Evolutionary conservation across 1,139 yeast genomes (phyloP), one percentile per base, ranked within the genome.

Genomic region (Yamadazyma dushanensis): DNA sequence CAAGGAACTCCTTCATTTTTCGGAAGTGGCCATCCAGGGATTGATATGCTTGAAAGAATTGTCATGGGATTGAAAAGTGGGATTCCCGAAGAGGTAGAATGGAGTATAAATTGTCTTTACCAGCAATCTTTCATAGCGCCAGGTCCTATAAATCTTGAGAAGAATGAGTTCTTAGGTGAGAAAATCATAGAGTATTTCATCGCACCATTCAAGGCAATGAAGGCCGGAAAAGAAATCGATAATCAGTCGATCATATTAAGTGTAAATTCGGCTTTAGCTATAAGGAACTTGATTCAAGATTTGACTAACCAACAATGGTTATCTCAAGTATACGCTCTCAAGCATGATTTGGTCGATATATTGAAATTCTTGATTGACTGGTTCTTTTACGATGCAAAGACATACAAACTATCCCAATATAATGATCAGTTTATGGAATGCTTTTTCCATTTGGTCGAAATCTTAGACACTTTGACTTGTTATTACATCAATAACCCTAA

Each of bases 221-320:
- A 46, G 8, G 60, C 59, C 8, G 59, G 57, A 15, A 41, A 39
- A 8, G 35, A 46, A 5, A 44, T 59, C 16, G 47, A 50, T 16
- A 68, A 72, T 34, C 73, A 70, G 31, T 54, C 64, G 26, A 47
- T 72, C 32, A 57, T 61, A 26, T 54, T 56, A 44, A 70, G 81
- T 36, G 66, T 82, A 35, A 89, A 84, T 52, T 72, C 86, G 2
- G 70, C 84, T 35, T 68, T 92, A 38, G 74, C 87, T 16, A 65
- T 92, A 38, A 72, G 97, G 51, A 92, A 92, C 57, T 66, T 87
- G 38, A 76, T 85, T 2, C 94, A 92, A 54, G 96, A 88, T 53
- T 76, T 86, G 11, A 82, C 76, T 29, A 86, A 88, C 50, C 95
- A 95, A 28, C 90, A 85, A 55, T 73, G 82, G 59, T 63, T 92